Percentiles rank a stretch among this genome's conserved stretches.
These are phyloP conservation scores for Hamigera avellanea DNA, from an alignment of 495 filamentous ascomycete species.

Conservation along the genomic window DNA sequence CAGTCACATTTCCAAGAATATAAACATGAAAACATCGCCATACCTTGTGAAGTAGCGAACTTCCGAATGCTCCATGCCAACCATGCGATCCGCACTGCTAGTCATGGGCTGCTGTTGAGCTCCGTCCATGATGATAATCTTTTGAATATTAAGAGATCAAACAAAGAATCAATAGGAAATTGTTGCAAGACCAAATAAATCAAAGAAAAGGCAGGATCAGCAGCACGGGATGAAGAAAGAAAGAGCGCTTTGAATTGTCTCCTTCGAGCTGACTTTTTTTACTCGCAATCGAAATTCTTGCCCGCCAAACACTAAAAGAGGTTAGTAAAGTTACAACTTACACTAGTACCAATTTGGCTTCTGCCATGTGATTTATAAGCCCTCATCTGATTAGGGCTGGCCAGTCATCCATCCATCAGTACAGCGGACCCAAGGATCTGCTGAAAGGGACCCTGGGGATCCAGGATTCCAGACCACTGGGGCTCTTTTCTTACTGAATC, in stretches of 20 bases:
- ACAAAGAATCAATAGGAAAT: constrained; percentile 2
- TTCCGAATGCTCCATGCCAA: constrained; percentile 71
- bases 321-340: constrained; percentile 2
- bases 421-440: no score
- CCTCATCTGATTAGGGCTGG: constrained; percentile 10
- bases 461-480: no score
- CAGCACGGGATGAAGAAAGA: constrained; percentile 5
- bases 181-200: constrained; percentile 5
- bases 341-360: constrained; percentile 1
- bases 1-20: constrained; percentile 14
- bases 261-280: constrained; percentile 22
- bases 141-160: no score
- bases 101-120: constrained; percentile 17
- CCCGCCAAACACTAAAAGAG: constrained; percentile 1
- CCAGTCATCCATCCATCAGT: no score
- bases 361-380: constrained; percentile 10
- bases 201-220: constrained; percentile 4
- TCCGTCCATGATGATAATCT: constrained; percentile 20
- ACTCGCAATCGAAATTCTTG: constrained; percentile 19
- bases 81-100: constrained; percentile 41
- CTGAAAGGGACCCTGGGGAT: no score
- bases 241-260: constrained; percentile 11
- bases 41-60: constrained; percentile 97
- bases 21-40: constrained; percentile 12
- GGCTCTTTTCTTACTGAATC: no score